Base-by-base conservation (phyloP, 2,329 filamentous ascomycete genomes). In the Septoria linicola region DNA sequence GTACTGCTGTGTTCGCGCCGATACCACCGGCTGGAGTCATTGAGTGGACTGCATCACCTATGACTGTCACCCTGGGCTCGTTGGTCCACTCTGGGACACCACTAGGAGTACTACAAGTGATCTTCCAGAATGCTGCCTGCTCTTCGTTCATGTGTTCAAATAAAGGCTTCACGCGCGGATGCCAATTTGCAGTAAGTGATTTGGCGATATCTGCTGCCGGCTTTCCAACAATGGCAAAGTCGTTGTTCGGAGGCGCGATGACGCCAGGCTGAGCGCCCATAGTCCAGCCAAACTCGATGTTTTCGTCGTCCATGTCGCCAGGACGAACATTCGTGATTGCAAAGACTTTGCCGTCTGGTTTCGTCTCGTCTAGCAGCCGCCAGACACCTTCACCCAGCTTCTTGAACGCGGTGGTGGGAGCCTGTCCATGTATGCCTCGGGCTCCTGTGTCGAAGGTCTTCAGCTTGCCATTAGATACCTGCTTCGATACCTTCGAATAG, bases 61-160 rank as follows among this genome's bases (percentile, higher is more conserved):
- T 78, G 0, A 82, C 71, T 32, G 80, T 82, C 8, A 82, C 79
- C 0, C 81, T 73, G 0, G 77, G 73, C 46, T 82, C 75, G 37
- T 81, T 84, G 7, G 68, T 59, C 82, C 82, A 85, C 37, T 78
- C 72, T 0, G 82, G 82, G 0, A 85, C 79, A 1, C 81, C 81
- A 0, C 72, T 72, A 0, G 81, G 82, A 0, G 73, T 76, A 0
- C 80, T 83, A 57, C 80, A 84, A 1, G 81, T 84, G 41, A 85
- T 84, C 59, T 83, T 85, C 80, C 81, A 84, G 57, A 85, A 85
- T 0, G 82, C 81, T 0, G 82, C 78, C 56, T 85, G 79, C 0
- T 66, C 56, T 49, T 76, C 77, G 4, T 70, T 63, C 78, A 84
- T 83, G 30, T 82, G 59, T 4, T 83, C 79, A 52, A 85, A 78